phyloP scores from a whole-genome alignment of 495 filamentous ascomycete genomes.

The Aeminium ludgeri region DNA sequence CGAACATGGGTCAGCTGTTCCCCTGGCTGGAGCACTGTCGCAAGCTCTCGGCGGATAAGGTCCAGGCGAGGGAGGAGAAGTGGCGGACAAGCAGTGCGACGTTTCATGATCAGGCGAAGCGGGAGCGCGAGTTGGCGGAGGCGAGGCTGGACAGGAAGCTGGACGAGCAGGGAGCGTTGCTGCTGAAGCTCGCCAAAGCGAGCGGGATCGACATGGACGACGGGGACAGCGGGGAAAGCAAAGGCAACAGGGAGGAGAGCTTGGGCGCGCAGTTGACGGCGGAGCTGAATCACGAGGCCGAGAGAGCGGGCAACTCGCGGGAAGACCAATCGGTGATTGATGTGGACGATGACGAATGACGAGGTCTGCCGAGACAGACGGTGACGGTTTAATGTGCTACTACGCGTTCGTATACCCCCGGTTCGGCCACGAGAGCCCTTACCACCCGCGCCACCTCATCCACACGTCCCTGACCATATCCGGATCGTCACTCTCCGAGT shows the following conservation, averaged over 20 bases:
- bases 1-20: too few species aligned
- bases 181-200: constrained; percentile 1
- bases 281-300: constrained; percentile 10
- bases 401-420: too few species aligned
- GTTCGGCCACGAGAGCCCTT: too few species aligned
- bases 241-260: constrained; percentile 4
- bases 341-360: constrained; percentile 5
- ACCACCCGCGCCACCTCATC: constrained; percentile 28
- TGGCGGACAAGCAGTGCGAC: constrained; percentile 21
- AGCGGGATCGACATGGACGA: constrained; percentile 1
- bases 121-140: constrained; percentile 20
- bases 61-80: constrained; percentile 21
- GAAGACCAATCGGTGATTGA: constrained; percentile 1
- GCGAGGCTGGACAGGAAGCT: constrained; percentile 16
- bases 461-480: constrained; percentile 29
- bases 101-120: constrained; percentile 20
- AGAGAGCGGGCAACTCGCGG: not conserved
- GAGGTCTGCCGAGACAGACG: too few species aligned
- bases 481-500: constrained; percentile 35
- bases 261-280: constrained; percentile 7
- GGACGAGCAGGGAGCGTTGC: constrained; percentile 10
- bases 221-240: not conserved
- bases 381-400: too few species aligned
- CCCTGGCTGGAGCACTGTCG: constrained; percentile 24
- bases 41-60: constrained; percentile 16